phyloP scores from a whole-genome alignment of 2,329 filamentous ascomycete species.

The Epichloe festucae region DNA sequence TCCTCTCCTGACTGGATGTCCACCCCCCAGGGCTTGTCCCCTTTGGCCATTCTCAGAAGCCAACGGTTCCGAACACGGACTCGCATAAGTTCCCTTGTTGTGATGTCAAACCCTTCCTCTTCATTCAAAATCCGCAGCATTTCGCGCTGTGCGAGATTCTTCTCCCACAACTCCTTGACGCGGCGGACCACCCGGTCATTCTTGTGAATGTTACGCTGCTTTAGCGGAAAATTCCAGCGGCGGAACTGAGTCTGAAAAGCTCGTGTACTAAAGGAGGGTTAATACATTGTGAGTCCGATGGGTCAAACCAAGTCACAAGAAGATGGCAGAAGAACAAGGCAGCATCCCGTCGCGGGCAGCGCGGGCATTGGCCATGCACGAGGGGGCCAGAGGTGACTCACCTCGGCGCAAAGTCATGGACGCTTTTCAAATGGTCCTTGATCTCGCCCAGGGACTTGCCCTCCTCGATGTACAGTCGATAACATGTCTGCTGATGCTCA shows the following conservation, averaged over 20 bases:
- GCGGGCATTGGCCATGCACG: neutral
- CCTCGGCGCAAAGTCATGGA: conserved; percentile 59
- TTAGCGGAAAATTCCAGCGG: conserved; percentile 66
- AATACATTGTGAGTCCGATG: neutral
- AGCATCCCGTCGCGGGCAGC: neutral
- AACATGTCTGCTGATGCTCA: conserved; percentile 27
- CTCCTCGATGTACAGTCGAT: conserved; percentile 63
- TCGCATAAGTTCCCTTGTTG: conserved; percentile 55
- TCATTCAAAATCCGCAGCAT: conserved; percentile 59
- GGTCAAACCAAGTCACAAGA: neutral
- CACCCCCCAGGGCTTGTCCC: conserved; percentile 10
- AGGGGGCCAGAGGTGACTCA: conserved; percentile 30
- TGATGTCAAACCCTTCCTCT: conserved; percentile 60
- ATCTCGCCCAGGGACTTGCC: conserved; percentile 61
- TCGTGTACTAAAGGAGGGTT: conserved; percentile 44
- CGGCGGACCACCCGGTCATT: conserved; percentile 54
- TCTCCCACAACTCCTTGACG: conserved; percentile 66
- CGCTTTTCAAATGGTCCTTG: conserved; percentile 53
- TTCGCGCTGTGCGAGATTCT: conserved; percentile 57
- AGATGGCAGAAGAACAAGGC: neutral
- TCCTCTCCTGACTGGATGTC: conserved; percentile 7
- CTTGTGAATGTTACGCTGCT: conserved; percentile 59
- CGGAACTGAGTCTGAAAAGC: conserved; percentile 66
- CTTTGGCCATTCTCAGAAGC: conserved; percentile 49
- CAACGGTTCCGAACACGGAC: conserved; percentile 57